Percentiles rank a stretch among this genome's conserved stretches.
Conservation (phyloP, 257 asterid species). For the Ocimum tenuiflorum region DNA sequence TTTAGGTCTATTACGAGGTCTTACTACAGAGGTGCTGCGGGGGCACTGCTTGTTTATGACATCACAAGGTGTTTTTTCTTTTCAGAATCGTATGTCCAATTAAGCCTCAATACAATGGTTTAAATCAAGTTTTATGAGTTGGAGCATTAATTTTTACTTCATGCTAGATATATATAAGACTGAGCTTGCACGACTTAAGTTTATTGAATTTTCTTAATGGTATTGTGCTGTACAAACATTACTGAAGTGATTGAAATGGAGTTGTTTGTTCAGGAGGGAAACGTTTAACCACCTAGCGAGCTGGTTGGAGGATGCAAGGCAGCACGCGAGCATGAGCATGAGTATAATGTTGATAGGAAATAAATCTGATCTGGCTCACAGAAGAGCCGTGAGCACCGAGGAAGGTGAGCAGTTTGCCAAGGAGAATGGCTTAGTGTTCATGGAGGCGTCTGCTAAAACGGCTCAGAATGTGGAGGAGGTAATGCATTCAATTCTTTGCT, state of each 20-base stretch:
- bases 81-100: neutral
- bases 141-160: too few species aligned
- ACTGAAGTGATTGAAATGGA: constrained; percentile 18
- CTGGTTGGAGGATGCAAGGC: constrained; percentile 92
- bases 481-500: constrained; percentile 1
- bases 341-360: constrained; percentile 77
- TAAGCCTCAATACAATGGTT: neutral
- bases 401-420: constrained; percentile 82
- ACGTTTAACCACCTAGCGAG: constrained; percentile 85
- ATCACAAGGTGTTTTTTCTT: constrained; percentile 52
- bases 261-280: constrained; percentile 61
- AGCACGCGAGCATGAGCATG: constrained; percentile 82
- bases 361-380: constrained; percentile 68
- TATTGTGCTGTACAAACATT: neutral
- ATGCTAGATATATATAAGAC: neutral
- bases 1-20: constrained; percentile 81
- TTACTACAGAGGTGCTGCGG: constrained; percentile 84
- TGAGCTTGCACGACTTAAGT: neutral
- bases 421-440: constrained; percentile 76
- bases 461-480: constrained; percentile 89
- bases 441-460: constrained; percentile 89
- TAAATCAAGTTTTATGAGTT: neutral
- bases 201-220: neutral
- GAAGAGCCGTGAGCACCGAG: constrained; percentile 78
- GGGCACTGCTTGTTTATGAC: constrained; percentile 79